Conservation (phyloP, 306 rosid species). For the Cucurbita ficifolia region DNA sequence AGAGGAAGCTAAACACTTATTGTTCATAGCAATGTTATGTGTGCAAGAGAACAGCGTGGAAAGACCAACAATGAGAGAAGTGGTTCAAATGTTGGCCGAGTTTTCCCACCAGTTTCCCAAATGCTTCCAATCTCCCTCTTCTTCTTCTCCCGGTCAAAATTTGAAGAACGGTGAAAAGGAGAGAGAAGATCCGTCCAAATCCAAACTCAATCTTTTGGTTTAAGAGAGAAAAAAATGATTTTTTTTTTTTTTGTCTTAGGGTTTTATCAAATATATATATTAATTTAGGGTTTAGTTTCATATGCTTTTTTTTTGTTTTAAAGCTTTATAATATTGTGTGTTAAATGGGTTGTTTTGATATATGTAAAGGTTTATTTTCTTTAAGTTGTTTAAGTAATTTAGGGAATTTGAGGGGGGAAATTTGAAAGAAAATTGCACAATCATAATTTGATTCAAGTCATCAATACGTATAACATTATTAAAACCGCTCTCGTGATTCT, state of each 20-base stretch:
- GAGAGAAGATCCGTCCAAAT: neutral
- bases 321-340: neutral
- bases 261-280: neutral
- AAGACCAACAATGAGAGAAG: conserved; percentile 89
- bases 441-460: neutral
- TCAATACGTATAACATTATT: neutral
- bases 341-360: conserved; percentile 3
- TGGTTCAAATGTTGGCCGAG: conserved; percentile 75
- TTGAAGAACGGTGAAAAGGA: conserved; percentile 7
- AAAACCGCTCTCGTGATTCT: neutral
- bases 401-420: neutral
- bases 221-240: neutral
- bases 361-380: neutral
- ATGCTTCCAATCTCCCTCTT: conserved; percentile 22
- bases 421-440: neutral
- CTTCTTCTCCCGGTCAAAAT: conserved; percentile 11
- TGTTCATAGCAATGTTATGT: conserved; percentile 56
- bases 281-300: neutral
- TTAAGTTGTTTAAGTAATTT: neutral
- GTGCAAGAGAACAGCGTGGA: conserved; percentile 58
- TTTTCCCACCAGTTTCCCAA: conserved; percentile 22
- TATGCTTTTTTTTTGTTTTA: neutral
- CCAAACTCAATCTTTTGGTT: neutral
- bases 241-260: neutral
- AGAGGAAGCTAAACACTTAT: conserved; percentile 62